Conservation (phyloP, 495 filamentous ascomycete genomes). For the Tetracladium marchalianum region DNA sequence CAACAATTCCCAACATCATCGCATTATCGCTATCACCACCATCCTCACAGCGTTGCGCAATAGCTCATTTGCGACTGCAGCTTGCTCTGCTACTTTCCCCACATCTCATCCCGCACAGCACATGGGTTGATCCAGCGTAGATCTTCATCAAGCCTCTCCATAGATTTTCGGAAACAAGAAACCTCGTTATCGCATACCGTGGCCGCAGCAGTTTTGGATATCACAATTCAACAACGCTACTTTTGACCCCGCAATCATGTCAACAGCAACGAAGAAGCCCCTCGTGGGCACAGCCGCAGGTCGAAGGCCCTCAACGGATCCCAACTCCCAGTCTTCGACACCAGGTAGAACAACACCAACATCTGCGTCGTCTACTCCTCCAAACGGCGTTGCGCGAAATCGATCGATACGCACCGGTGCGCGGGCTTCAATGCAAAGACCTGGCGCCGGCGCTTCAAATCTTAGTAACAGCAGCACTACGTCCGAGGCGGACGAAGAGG, state of each 20-base stretch:
- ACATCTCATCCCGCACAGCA: too few species aligned
- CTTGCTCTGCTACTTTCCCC: too few species aligned
- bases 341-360: slow-evolving; percentile 17
- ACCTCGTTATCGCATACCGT: too few species aligned
- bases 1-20: too few species aligned
- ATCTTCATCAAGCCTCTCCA: too few species aligned
- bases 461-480: slow-evolving; percentile 48
- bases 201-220: too few species aligned
- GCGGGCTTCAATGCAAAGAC: slow-evolving; percentile 53
- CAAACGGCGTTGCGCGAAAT: slow-evolving; percentile 29
- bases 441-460: slow-evolving; percentile 41
- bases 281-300: slow-evolving; percentile 8
- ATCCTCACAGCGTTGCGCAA: too few species aligned
- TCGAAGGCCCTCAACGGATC: slow-evolving; percentile 15
- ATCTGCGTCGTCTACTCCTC: slow-evolving; percentile 12
- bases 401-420: slow-evolving; percentile 46
- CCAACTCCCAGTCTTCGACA: slow-evolving; percentile 10
- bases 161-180: too few species aligned
- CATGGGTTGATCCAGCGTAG: too few species aligned
- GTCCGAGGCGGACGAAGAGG: slow-evolving; percentile 42
- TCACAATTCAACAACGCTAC: background rate
- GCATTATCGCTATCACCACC: too few species aligned
- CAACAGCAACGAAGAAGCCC: slow-evolving; percentile 18
- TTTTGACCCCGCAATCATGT: slow-evolving; percentile 13
- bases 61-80: too few species aligned